Evolutionary conservation across 1,284 basidiomycete species (phyloP).

Genomic region (Ceratobasidium sp.): DNA sequence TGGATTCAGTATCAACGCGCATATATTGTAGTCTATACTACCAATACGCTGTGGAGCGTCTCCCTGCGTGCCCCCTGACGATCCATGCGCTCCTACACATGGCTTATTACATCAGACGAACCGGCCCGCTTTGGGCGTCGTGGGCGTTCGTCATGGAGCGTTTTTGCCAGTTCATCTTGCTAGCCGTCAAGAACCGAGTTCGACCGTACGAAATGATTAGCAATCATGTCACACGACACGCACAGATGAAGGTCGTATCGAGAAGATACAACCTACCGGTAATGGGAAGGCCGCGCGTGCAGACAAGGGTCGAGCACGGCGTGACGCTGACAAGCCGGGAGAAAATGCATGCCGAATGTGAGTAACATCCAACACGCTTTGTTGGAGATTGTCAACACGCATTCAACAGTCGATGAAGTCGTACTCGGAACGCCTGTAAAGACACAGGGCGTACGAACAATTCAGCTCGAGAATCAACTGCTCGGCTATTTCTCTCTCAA

Average conservation of each 20-base stretch:
- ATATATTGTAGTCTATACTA: conserved; percentile 52
- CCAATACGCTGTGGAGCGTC: conserved; percentile 50
- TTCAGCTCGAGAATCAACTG: conserved; percentile 2
- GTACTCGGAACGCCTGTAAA: conserved; percentile 28
- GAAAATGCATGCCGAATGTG: background rate
- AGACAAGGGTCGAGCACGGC: conserved; percentile 22
- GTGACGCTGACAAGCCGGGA: conserved; percentile 13
- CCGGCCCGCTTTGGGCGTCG: conserved; percentile 58
- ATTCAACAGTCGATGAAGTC: background rate
- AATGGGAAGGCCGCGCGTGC: background rate
- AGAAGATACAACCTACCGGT: background rate
- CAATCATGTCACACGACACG: conserved; percentile 47
- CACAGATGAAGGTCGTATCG: conserved; percentile 45
- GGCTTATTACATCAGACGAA: conserved; percentile 51
- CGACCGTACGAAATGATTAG: conserved; percentile 49
- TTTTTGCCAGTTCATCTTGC: conserved; percentile 49
- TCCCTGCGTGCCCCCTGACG: conserved; percentile 56
- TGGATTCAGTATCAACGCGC: background rate
- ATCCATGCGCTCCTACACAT: conserved; percentile 59
- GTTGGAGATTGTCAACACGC: background rate
- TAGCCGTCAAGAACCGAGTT: conserved; percentile 47
- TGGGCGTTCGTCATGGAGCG: conserved; percentile 59
- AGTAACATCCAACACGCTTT: background rate
- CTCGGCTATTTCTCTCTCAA: background rate
- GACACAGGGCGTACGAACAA: background rate